A percentile compares a stretch with the other conserved stretches of the same genome.
phyloP scores from a whole-genome alignment of 805 yeast species.

The Candida verbasci region DNA sequence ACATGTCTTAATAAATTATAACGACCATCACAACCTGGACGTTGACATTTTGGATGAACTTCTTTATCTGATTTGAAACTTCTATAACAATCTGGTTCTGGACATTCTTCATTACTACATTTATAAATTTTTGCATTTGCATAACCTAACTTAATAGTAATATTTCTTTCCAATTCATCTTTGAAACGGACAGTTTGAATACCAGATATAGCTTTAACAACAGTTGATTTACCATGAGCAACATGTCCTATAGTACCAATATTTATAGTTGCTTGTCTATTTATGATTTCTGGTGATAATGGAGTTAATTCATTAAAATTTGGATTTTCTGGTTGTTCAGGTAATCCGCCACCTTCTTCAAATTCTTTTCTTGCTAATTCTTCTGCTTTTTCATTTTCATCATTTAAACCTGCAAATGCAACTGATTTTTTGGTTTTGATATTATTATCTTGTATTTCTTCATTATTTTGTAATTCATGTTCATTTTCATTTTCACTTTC shows the following conservation, averaged over 20 bases:
- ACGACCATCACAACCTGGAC: slow-evolving; percentile 85
- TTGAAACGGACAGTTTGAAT: slow-evolving; percentile 99
- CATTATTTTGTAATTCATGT: slow-evolving; percentile 41
- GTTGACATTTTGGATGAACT: slow-evolving; percentile 86
- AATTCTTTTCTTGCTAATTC: slow-evolving; percentile 80
- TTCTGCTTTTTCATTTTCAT: slow-evolving; percentile 62
- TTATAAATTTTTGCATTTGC: slow-evolving; percentile 98
- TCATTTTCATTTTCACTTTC: slow-evolving; percentile 42
- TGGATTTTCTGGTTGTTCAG: slow-evolving; percentile 90
- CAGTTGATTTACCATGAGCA: slow-evolving; percentile 93
- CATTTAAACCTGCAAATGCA: slow-evolving; percentile 69
- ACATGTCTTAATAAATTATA: slow-evolving; percentile 92
- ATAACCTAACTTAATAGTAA: slow-evolving; percentile 96
- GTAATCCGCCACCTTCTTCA: slow-evolving; percentile 97
- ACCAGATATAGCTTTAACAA: slow-evolving; percentile 94
- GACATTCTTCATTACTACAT: slow-evolving; percentile 80
- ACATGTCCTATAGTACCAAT: slow-evolving; percentile 97
- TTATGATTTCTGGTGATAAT: slow-evolving; percentile 89
- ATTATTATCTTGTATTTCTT: slow-evolving; percentile 36
- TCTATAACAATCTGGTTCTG: slow-evolving; percentile 91
- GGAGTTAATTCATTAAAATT: slow-evolving; percentile 82
- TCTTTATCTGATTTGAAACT: slow-evolving; percentile 94
- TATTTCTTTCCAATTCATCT: slow-evolving; percentile 98
- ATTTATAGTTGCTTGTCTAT: slow-evolving; percentile 98
- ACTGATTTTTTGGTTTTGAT: slow-evolving; percentile 61